These are phyloP conservation scores for Penicillium paneum DNA, from an alignment of 2,329 filamentous ascomycete genomes.

Conservation along the genomic window DNA sequence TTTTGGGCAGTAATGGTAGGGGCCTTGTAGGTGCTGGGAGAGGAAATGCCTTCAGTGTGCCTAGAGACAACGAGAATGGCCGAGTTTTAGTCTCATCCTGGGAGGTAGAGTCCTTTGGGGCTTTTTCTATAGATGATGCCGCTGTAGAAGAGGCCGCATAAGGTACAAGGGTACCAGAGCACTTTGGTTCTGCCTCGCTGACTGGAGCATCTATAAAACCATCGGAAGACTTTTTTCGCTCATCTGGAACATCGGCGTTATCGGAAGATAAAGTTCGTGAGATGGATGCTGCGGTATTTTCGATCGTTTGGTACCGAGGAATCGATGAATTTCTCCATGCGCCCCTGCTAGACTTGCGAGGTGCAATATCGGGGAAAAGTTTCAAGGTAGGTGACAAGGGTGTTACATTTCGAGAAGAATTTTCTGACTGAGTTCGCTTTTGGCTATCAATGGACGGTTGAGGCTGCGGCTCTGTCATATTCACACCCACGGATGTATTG, in stretches of 20 bases:
- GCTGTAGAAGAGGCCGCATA: neutral
- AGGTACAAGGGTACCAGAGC: conserved; percentile 1
- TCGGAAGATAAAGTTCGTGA: neutral
- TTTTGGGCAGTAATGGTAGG: conserved; percentile 33
- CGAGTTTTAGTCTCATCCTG: conserved; percentile 14
- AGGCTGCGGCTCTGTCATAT: neutral
- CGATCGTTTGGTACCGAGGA: conserved; percentile 18
- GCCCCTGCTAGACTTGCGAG: conserved; percentile 31
- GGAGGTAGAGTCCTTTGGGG: neutral
- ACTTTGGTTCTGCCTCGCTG: neutral
- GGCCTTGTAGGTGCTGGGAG: conserved; percentile 36
- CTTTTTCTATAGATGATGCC: neutral
- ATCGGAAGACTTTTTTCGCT: neutral
- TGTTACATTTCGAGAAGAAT: conserved; percentile 10
- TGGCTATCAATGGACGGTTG: conserved; percentile 1
- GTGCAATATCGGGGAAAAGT: conserved; percentile 34
- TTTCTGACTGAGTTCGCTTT: conserved; percentile 6
- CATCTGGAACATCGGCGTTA: neutral
- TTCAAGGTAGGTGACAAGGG: conserved; percentile 26
- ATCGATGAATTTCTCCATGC: conserved; percentile 23
- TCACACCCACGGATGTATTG: neutral
- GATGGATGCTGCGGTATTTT: neutral
- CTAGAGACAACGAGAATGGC: conserved; percentile 25
- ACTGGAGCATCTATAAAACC: neutral
- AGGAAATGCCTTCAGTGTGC: conserved; percentile 32